phyloP scores from a whole-genome alignment of 2,329 filamentous ascomycete genomes.

The Pseudogymnoascus sp. region DNA sequence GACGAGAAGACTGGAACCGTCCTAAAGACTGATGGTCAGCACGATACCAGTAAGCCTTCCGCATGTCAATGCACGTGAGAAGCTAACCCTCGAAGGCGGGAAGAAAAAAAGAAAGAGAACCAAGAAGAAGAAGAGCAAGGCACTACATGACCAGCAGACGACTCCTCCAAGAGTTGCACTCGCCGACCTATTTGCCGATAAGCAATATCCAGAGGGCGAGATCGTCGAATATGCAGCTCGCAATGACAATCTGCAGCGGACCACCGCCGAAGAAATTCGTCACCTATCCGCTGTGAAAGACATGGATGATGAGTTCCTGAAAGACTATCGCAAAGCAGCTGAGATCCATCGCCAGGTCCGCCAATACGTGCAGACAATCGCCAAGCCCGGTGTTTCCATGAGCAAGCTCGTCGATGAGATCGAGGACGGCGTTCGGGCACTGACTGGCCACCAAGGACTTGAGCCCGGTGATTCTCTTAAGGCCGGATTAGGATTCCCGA shows the following conservation, averaged over 20 bases:
- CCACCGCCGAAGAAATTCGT: slow-evolving; percentile 72
- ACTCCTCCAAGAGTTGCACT: slow-evolving; percentile 66
- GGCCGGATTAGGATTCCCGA: slow-evolving; percentile 48
- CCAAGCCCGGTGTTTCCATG: slow-evolving; percentile 42
- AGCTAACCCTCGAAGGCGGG: slow-evolving; percentile 13
- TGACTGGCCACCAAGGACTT: slow-evolving; percentile 42
- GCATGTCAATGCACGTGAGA: slow-evolving; percentile 35
- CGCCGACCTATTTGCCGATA: slow-evolving; percentile 61
- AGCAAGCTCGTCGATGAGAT: slow-evolving; percentile 44
- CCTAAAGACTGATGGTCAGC: background rate
- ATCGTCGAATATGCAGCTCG: slow-evolving; percentile 56
- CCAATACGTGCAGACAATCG: slow-evolving; percentile 38
- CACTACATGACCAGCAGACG: slow-evolving; percentile 51
- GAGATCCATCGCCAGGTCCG: slow-evolving; percentile 49
- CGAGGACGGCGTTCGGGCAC: slow-evolving; percentile 44
- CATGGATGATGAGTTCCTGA: slow-evolving; percentile 35
- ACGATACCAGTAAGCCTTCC: slow-evolving; percentile 10
- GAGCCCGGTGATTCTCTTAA: slow-evolving; percentile 42
- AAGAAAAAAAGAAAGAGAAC: slow-evolving; percentile 79
- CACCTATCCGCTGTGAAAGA: slow-evolving; percentile 71
- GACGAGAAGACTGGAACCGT: background rate
- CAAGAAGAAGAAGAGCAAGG: slow-evolving; percentile 62
- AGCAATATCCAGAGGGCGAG: slow-evolving; percentile 65
- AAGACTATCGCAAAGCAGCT: slow-evolving; percentile 47
- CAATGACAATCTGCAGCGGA: slow-evolving; percentile 66